phyloP scores from a whole-genome alignment of 352 stramenopile genomes.

The Nothophytophthora sp. region DNA sequence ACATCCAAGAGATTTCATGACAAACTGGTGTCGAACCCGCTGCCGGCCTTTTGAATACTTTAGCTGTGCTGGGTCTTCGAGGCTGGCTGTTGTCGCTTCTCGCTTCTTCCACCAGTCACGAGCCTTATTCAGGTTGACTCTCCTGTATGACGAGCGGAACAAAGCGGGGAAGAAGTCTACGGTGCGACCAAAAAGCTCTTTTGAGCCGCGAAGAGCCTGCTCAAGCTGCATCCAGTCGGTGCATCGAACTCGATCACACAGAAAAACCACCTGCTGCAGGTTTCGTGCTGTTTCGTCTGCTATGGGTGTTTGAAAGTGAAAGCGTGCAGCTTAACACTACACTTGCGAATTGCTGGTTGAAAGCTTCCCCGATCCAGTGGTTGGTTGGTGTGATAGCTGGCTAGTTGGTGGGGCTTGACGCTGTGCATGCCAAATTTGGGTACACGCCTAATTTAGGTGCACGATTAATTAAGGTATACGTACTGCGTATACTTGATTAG shows the following conservation, averaged over 20 bases:
- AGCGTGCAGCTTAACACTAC: no score
- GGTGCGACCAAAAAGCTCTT: slow-evolving; percentile 1
- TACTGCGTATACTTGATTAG: no score
- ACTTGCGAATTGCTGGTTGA: no score
- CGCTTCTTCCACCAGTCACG: slow-evolving; percentile 6
- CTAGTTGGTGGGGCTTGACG: no score
- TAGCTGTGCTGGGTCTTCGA: background rate
- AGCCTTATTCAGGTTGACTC: slow-evolving; percentile 12
- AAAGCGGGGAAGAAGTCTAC: slow-evolving; percentile 2
- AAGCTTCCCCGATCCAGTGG: no score
- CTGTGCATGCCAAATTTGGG: no score
- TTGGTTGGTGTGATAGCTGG: no score
- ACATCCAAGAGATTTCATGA: background rate
- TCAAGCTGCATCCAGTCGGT: slow-evolving; percentile 8
- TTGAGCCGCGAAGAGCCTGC: background rate
- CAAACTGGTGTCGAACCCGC: slow-evolving; percentile 1
- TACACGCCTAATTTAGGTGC: no score
- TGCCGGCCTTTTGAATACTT: background rate
- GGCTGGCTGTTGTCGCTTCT: background rate
- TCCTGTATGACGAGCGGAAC: slow-evolving; percentile 1
- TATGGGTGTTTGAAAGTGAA: no score
- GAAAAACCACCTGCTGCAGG: background rate
- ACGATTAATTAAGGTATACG: no score
- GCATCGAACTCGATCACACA: background rate
- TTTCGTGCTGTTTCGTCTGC: no score